A percentile compares a stretch with the other conserved stretches of the same genome.
Conservation (phyloP, 2,329 filamentous ascomycete species). For the Penicillium crustosum region DNA sequence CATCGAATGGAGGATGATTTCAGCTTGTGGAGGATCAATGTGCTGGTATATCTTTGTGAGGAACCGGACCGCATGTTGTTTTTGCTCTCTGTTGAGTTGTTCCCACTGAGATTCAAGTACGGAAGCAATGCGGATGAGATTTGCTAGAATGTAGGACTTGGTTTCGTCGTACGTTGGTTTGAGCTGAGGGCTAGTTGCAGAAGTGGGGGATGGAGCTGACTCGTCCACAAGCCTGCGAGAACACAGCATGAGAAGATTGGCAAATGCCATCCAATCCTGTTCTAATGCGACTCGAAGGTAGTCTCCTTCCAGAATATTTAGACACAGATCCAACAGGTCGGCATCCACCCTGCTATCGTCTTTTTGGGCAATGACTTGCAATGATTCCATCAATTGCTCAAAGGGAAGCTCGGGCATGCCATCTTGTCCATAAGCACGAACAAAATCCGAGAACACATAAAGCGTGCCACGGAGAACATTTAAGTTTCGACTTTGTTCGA, state of each 20-base stretch:
- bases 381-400: constrained; percentile 37
- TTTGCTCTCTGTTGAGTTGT: constrained; percentile 37
- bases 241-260: constrained; percentile 36
- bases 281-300: constrained; percentile 34
- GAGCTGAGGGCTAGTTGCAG: constrained; percentile 26
- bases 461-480: constrained; percentile 44
- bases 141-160: constrained; percentile 40
- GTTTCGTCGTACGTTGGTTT: constrained; percentile 37
- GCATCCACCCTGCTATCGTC: constrained; percentile 42
- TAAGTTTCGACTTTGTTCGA: constrained; percentile 38
- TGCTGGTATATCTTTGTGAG: constrained; percentile 38
- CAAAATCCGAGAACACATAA: constrained; percentile 43
- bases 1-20: constrained; percentile 39
- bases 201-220: constrained; percentile 19
- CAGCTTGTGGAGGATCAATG: constrained; percentile 41
- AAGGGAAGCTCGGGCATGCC: constrained; percentile 42
- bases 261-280: constrained; percentile 35
- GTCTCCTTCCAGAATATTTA: constrained; percentile 43
- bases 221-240: constrained; percentile 37
- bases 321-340: constrained; percentile 43
- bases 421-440: constrained; percentile 41
- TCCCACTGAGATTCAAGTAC: constrained; percentile 41
- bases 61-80: constrained; percentile 37
- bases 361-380: constrained; percentile 35
- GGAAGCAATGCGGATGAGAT: constrained; percentile 39